phyloP scores from a whole-genome alignment of 2,329 filamentous ascomycete genomes.

The Beauveria rudraprayagi region DNA sequence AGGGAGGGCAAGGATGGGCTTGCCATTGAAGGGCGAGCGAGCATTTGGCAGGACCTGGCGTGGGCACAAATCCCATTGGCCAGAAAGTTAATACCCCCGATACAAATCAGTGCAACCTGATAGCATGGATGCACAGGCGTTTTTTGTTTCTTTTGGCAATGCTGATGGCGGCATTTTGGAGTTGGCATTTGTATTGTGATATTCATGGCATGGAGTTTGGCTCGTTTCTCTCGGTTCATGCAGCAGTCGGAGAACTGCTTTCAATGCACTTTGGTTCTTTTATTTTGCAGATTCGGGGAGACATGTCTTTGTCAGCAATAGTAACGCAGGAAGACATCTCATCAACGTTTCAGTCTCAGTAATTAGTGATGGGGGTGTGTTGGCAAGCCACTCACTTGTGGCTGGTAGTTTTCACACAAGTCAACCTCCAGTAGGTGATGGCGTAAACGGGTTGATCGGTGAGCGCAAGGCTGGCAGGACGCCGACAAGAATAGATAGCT shows the following conservation, averaged over 20 bases:
- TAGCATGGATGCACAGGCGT: background rate
- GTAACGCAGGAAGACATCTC: background rate
- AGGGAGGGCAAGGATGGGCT: background rate
- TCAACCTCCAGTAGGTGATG: background rate
- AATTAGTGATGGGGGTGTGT: too few species aligned
- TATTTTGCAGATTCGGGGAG: background rate
- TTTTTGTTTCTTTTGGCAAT: background rate
- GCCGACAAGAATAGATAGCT: background rate
- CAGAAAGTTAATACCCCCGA: conserved; percentile 1
- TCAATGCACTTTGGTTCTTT: background rate
- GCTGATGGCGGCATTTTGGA: background rate
- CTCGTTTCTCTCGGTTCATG: background rate
- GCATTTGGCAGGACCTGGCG: conserved; percentile 1
- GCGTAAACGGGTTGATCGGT: too few species aligned
- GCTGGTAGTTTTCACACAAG: background rate
- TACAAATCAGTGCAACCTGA: background rate
- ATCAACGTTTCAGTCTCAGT: background rate
- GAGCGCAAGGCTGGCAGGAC: background rate
- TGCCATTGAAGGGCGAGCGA: background rate
- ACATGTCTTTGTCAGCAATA: background rate
- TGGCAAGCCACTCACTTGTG: background rate
- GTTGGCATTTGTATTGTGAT: background rate
- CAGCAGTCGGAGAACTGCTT: background rate
- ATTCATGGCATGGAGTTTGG: conserved; percentile 3
- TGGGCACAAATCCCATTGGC: background rate